A percentile compares a stretch with the other conserved stretches of the same genome.
Evolutionary conservation across 257 asterid species (phyloP).

Genomic region (Cynanchum wilfordii): DNA sequence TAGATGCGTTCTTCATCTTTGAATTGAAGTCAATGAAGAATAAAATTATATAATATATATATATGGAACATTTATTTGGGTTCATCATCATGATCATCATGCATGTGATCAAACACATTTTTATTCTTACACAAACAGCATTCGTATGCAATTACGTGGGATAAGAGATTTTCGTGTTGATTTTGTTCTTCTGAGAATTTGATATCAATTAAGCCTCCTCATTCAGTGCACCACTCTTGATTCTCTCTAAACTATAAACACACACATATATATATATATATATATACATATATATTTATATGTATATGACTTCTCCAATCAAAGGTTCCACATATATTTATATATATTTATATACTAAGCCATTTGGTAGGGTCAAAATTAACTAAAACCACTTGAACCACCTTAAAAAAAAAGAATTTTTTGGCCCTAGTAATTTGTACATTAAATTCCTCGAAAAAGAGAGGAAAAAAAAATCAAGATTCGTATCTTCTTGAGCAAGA

Average conservation of each 20-base stretch:
- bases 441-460: not conserved
- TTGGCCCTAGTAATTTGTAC: conserved; percentile 3
- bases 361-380: not conserved
- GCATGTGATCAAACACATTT: not conserved
- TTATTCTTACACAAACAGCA: not conserved
- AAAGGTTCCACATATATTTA: not conserved
- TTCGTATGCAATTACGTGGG: conserved; percentile 12
- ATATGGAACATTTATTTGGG: not conserved
- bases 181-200: conserved; percentile 9
- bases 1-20: not conserved
- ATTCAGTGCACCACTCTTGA: conserved; percentile 5
- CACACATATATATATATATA: too few species aligned
- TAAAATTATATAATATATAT: not conserved
- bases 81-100: not conserved
- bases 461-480: conserved; percentile 4
- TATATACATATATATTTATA: not conserved
- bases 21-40: not conserved
- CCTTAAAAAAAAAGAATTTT: not conserved
- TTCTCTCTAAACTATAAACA: conserved; percentile 6
- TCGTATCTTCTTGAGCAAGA: conserved; percentile 7
- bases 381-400: conserved; percentile 4
- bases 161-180: not conserved
- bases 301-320: conserved; percentile 3
- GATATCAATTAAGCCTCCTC: not conserved
- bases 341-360: not conserved